A percentile compares a stretch with the other conserved stretches of the same genome.
phyloP scores from a whole-genome alignment of 371 early-diverging fungal species.

The Syncephalastrum contaminatum region DNA sequence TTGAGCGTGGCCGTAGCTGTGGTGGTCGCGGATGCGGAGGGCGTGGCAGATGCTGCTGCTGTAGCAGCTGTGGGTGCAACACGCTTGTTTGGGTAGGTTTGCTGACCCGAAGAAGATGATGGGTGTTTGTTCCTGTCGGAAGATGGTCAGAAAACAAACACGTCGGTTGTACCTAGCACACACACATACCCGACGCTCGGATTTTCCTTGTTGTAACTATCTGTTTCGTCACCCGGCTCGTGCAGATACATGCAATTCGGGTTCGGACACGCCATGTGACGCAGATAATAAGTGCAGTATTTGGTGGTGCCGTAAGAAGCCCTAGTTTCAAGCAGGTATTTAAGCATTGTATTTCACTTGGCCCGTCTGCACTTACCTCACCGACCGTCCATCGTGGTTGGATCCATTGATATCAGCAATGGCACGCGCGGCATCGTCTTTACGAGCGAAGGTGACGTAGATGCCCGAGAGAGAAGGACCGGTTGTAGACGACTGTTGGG shows the following conservation, averaged over 20 bases:
- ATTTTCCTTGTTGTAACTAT: slow-evolving; percentile 65
- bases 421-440: slow-evolving; percentile 89
- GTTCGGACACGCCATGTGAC: slow-evolving; percentile 78
- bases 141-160: neutral
- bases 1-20: slow-evolving; percentile 6
- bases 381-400: slow-evolving; percentile 76
- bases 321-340: slow-evolving; percentile 22
- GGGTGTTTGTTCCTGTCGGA: slow-evolving; percentile 20
- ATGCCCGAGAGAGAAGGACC: slow-evolving; percentile 55
- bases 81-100: slow-evolving; percentile 35
- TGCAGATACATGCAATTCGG: slow-evolving; percentile 84
- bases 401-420: slow-evolving; percentile 92
- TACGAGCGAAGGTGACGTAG: slow-evolving; percentile 86
- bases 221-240: slow-evolving; percentile 83
- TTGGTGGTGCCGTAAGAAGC: slow-evolving; percentile 91
- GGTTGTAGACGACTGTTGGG: slow-evolving; percentile 39
- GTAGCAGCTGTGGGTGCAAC: slow-evolving; percentile 15
- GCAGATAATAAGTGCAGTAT: slow-evolving; percentile 85
- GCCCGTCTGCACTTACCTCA: slow-evolving; percentile 52
- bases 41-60: slow-evolving; percentile 1
- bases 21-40: slow-evolving; percentile 3
- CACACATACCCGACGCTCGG: slow-evolving; percentile 54
- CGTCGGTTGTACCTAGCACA: neutral
- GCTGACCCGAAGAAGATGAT: slow-evolving; percentile 12
- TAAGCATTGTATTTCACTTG: neutral